phyloP scores from a whole-genome alignment of 768 basidiomycete genomes.

The Guyanaporus albipodus region DNA sequence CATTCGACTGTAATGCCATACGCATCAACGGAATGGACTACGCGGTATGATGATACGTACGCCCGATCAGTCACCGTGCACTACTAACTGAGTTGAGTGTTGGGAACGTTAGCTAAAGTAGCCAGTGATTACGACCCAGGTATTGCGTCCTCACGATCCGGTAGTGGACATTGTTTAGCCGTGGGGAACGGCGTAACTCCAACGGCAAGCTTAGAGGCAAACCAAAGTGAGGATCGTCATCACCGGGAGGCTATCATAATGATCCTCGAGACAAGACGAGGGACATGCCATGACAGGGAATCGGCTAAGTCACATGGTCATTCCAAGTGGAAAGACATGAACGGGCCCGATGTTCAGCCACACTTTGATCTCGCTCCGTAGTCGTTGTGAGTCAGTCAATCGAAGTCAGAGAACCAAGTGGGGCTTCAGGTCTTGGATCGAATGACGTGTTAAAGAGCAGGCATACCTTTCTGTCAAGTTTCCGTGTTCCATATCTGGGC shows the following conservation, averaged over 20 bases:
- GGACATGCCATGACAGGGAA: conserved; percentile 29
- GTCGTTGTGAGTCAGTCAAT: too few relatives aligned
- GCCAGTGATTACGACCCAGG: too few relatives aligned
- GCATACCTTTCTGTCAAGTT: background rate
- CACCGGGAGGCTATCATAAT: conserved; percentile 5
- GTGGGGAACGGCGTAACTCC: background rate
- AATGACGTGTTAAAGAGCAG: conserved; percentile 5
- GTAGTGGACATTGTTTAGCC: conserved; percentile 12
- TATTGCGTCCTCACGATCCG: conserved; percentile 8
- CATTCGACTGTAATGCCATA: conserved; percentile 34
- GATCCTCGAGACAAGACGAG: conserved; percentile 16
- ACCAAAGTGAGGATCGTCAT: background rate
- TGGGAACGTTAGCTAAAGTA: background rate
- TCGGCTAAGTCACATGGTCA: conserved; percentile 22
- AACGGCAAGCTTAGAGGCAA: background rate
- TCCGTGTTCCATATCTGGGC: conserved; percentile 12
- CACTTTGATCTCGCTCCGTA: background rate
- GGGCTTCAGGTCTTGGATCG: too few relatives aligned
- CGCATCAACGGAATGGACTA: background rate
- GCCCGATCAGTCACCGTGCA: conserved; percentile 21
- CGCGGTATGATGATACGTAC: conserved; percentile 1
- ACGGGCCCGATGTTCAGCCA: conserved; percentile 23
- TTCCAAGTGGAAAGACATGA: conserved; percentile 23
- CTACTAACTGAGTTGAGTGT: conserved; percentile 15
- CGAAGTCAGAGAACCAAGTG: too few relatives aligned